A percentile compares a stretch with the other conserved stretches of the same genome.
Evolutionary conservation across 768 basidiomycete species (phyloP).

Genomic region (Amanita subjunquillea): DNA sequence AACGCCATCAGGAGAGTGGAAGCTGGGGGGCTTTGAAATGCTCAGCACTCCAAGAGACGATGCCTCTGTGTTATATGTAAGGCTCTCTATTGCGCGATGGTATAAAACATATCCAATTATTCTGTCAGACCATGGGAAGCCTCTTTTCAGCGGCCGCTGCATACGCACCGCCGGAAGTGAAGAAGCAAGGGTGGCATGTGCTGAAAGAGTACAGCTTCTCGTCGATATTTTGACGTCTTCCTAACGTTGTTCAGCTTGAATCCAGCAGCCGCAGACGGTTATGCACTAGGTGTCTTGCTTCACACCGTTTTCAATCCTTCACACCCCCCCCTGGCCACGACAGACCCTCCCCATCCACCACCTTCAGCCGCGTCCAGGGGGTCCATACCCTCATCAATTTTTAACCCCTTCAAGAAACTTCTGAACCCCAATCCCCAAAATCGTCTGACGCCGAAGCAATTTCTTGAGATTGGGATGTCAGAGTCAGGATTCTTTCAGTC

Average conservation of each 20-base stretch:
- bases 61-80: slow-evolving; percentile 68
- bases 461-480: slow-evolving; percentile 75
- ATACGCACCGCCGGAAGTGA: slow-evolving; percentile 78
- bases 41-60: slow-evolving; percentile 79
- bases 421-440: slow-evolving; percentile 82
- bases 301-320: slow-evolving; percentile 83
- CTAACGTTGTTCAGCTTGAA: slow-evolving; percentile 23
- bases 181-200: slow-evolving; percentile 73
- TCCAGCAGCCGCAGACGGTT: slow-evolving; percentile 70
- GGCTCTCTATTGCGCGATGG: slow-evolving; percentile 16
- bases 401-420: slow-evolving; percentile 77
- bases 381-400: slow-evolving; percentile 62
- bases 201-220: slow-evolving; percentile 61
- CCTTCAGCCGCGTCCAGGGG: slow-evolving; percentile 72
- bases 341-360: slow-evolving; percentile 65
- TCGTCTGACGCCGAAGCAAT: slow-evolving; percentile 63
- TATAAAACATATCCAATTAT: slow-evolving; percentile 7
- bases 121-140: slow-evolving; percentile 53
- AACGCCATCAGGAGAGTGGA: slow-evolving; percentile 94
- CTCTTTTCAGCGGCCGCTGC: slow-evolving; percentile 48
- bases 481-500: slow-evolving; percentile 75
- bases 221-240: background rate
- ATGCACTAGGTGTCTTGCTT: slow-evolving; percentile 79
- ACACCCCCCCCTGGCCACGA: slow-evolving; percentile 58
- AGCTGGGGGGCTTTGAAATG: slow-evolving; percentile 89